Conservation (phyloP, 345 rosid genomes). For the Euphorbia tirucalli region DNA sequence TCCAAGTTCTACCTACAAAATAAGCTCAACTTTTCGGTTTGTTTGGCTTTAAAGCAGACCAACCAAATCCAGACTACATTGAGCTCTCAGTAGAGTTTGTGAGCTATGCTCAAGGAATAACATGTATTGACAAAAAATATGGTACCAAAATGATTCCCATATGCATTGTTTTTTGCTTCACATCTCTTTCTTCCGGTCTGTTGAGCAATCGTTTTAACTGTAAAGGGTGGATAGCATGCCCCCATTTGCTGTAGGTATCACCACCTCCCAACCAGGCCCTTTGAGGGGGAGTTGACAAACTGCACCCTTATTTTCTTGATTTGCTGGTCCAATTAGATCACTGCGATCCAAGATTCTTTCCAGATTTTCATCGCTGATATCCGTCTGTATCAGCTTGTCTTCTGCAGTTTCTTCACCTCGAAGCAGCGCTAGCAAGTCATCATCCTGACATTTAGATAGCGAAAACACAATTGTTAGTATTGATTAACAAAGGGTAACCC, state of each 20-base stretch:
- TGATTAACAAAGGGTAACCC: neutral
- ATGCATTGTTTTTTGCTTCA: neutral
- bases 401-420: slow-evolving; percentile 78
- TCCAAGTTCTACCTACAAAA: neutral
- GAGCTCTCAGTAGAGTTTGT: neutral
- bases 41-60: neutral
- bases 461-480: too few species aligned
- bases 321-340: slow-evolving; percentile 44
- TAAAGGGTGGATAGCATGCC: slow-evolving; percentile 81
- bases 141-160: neutral
- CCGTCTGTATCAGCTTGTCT: slow-evolving; percentile 86
- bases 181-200: neutral
- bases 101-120: neutral
- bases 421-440: slow-evolving; percentile 69
- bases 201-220: slow-evolving; percentile 31
- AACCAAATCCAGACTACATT: neutral
- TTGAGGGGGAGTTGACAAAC: slow-evolving; percentile 46
- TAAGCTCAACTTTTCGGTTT: neutral
- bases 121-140: neutral
- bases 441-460: slow-evolving; percentile 52
- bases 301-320: slow-evolving; percentile 24
- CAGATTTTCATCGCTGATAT: slow-evolving; percentile 73
- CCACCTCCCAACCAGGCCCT: slow-evolving; percentile 99
- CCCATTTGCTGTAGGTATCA: slow-evolving; percentile 60
- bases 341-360: slow-evolving; percentile 70